These are phyloP conservation scores for Termitomyces eurrhizus DNA, from an alignment of 768 basidiomycete species.

Conservation along the genomic window DNA sequence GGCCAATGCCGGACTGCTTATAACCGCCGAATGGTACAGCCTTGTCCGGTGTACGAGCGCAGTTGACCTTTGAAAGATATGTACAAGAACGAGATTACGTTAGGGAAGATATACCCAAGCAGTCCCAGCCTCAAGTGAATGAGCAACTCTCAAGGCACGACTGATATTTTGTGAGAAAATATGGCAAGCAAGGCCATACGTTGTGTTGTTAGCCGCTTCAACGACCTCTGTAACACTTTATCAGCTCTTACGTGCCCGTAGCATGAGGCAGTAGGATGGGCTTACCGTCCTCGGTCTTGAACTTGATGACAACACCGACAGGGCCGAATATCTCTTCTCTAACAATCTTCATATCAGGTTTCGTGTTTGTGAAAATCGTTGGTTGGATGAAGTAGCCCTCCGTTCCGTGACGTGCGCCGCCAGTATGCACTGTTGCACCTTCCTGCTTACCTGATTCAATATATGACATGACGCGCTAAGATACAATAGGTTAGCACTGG, in stretches of 20 bases:
- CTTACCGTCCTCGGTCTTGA: constrained; percentile 48
- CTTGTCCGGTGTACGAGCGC: constrained; percentile 10
- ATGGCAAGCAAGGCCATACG: constrained; percentile 17
- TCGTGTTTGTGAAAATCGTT: constrained; percentile 65
- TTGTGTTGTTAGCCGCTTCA: constrained; percentile 19
- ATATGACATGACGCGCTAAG: constrained; percentile 65
- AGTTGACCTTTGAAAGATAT: constrained; percentile 16
- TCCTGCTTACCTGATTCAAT: constrained; percentile 66
- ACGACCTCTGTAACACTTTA: constrained; percentile 16
- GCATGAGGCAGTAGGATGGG: neutral
- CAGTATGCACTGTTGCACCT: constrained; percentile 60
- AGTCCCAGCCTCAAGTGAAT: constrained; percentile 19
- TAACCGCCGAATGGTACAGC: constrained; percentile 24
- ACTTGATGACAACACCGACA: constrained; percentile 67
- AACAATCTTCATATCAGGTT: constrained; percentile 64
- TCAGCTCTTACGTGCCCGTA: constrained; percentile 24
- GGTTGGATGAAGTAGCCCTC: constrained; percentile 71
- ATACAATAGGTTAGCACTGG: neutral
- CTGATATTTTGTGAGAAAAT: constrained; percentile 20
- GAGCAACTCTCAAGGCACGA: constrained; percentile 19
- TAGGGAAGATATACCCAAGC: constrained; percentile 10
- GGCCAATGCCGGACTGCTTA: constrained; percentile 24
- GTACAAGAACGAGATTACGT: neutral
- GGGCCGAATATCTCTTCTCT: constrained; percentile 75
- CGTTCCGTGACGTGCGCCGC: constrained; percentile 55